These are phyloP conservation scores for Neofusicoccum umdonicola DNA, from an alignment of 2,329 filamentous ascomycete genomes.

Conservation along the genomic window DNA sequence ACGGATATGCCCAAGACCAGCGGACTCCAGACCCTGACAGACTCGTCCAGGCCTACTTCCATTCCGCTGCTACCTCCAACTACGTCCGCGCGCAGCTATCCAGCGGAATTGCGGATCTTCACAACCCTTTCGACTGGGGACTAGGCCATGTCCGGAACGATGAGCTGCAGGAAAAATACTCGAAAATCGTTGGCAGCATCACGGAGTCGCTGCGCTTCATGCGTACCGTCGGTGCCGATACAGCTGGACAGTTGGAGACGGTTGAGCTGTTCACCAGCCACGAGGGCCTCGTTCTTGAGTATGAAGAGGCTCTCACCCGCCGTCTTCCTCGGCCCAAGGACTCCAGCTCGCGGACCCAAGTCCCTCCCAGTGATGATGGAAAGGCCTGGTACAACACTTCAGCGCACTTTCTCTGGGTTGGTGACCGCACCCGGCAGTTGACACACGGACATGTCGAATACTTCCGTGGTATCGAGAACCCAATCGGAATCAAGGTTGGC, in stretches of 20 bases:
- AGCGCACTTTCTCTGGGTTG: slow-evolving; percentile 97
- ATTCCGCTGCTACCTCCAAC: slow-evolving; percentile 92
- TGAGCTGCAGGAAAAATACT: slow-evolving; percentile 80
- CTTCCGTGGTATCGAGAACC: slow-evolving; percentile 93
- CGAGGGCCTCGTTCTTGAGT: slow-evolving; percentile 89
- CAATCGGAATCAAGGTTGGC: slow-evolving; percentile 93
- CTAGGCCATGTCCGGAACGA: slow-evolving; percentile 87
- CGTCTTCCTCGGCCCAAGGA: slow-evolving; percentile 64
- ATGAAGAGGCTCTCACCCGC: slow-evolving; percentile 85
- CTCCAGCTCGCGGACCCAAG: slow-evolving; percentile 26
- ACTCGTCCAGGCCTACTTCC: slow-evolving; percentile 88
- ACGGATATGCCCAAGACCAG: slow-evolving; percentile 76
- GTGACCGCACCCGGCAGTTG: slow-evolving; percentile 90
- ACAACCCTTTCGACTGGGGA: slow-evolving; percentile 91
- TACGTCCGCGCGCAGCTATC: slow-evolving; percentile 81
- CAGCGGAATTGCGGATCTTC: slow-evolving; percentile 88
- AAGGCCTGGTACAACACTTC: slow-evolving; percentile 89
- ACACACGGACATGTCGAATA: slow-evolving; percentile 95
- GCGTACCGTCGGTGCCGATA: slow-evolving; percentile 86
- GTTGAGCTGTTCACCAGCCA: slow-evolving; percentile 96
- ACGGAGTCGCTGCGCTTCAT: slow-evolving; percentile 92
- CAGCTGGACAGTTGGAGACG: slow-evolving; percentile 78
- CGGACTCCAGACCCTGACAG: slow-evolving; percentile 78
- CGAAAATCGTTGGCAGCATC: slow-evolving; percentile 78
- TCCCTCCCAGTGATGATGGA: slow-evolving; percentile 29